Evolutionary conservation across 257 asterid genomes (phyloP), one percentile per base, ranked within the genome.

Genomic region (Vinca minor): DNA sequence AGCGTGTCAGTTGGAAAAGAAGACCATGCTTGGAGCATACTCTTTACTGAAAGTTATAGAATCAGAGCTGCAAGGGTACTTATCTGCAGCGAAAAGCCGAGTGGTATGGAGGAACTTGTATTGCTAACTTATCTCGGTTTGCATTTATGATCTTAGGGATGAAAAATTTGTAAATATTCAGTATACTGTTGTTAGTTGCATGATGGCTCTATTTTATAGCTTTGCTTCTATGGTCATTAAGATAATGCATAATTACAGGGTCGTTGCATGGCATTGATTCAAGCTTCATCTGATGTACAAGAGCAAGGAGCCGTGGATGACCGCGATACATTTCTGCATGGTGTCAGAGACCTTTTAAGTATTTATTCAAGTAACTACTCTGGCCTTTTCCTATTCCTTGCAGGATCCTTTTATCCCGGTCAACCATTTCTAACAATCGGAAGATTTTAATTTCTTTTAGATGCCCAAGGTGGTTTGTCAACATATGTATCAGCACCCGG

Each of bases 291-390:
- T 71, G 98, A 89, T 72, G 83, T 84, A 31, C 89, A 88, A 26
- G 98, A 92, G 79, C 98, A 92, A 80, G 98, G 97, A 63, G 98
- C 96, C 62, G 95, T 92, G 41, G 97, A 92, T 78, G 98, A 92
- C 66, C 89, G 96, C 41, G 98, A 92, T 80, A 83, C 94, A 67
- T 86, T 87, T 76, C 84, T 92, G 66, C 98, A 92, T 75, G 95
- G 98, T 57, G 87, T 92, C 66, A 81, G 98, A 78, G 98, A 92
- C 81, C 96, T 92, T 76, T 72, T 92, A 75, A 87, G 97, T 70
- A 82, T 92, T 77, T 90, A 92, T 75, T 89, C 98, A 78, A 92
- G 98, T 92, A 87, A 78, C 36, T 55, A 76, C 34, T 59, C 50
- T 72, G 62, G 20, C 55, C 73, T 46, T 69, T 47, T 0, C 55